These are phyloP conservation scores for Colletotrichum nymphaeae DNA, from an alignment of 2,329 filamentous ascomycete genomes.

Conservation along the genomic window DNA sequence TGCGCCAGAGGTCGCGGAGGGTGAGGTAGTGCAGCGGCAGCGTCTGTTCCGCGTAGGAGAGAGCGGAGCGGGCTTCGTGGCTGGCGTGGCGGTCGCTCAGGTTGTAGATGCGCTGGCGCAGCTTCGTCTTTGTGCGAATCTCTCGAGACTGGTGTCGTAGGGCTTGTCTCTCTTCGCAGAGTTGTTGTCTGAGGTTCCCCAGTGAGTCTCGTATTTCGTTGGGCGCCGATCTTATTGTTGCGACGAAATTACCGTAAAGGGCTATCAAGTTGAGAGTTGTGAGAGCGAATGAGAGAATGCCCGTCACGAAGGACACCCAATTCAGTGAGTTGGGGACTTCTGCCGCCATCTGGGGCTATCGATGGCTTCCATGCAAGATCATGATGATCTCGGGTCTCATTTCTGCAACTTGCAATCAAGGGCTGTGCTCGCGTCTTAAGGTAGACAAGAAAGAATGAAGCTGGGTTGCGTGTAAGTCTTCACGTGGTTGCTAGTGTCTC, in stretches of 20 bases:
- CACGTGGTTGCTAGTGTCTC: constrained; percentile 13
- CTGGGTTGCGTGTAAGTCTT: not conserved
- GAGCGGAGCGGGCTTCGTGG: constrained; percentile 15
- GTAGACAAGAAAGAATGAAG: not conserved
- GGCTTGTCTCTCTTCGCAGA: constrained; percentile 31
- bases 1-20: constrained; percentile 29
- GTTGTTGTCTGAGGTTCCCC: constrained; percentile 28
- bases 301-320: constrained; percentile 31
- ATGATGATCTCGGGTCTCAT: not conserved
- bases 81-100: constrained; percentile 6
- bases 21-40: constrained; percentile 31
- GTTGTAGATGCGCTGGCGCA: not conserved
- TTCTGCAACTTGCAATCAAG: not conserved
- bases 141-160: constrained; percentile 28
- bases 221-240: constrained; percentile 21
- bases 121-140: constrained; percentile 14
- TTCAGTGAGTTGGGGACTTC: constrained; percentile 32
- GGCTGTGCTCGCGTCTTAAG: constrained; percentile 14
- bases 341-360: not conserved
- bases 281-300: constrained; percentile 29
- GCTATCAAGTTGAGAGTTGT: constrained; percentile 30
- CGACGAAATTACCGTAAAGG: constrained; percentile 28
- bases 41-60: constrained; percentile 22
- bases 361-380: not conserved
- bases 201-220: constrained; percentile 22